These are phyloP conservation scores for Hypocrella siamensis DNA, from an alignment of 2,329 filamentous ascomycete genomes.

Conservation along the genomic window DNA sequence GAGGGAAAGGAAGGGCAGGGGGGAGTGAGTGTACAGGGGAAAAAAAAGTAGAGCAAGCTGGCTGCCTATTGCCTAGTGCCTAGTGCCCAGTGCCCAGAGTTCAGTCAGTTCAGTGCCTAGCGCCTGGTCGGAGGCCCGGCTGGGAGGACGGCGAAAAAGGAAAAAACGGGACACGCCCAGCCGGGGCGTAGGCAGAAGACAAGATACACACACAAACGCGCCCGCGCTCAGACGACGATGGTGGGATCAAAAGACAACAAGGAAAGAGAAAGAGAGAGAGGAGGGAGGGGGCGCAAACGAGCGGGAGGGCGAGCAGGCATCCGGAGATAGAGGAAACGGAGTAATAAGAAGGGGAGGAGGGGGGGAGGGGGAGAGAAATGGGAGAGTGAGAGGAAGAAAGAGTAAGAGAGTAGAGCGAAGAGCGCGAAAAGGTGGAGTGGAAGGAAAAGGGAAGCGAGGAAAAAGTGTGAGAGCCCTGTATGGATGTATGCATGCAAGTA, in stretches of 20 bases:
- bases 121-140: background rate
- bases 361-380: conserved; percentile 1
- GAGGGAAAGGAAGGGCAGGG: too few relatives aligned
- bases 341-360: conserved; percentile 6
- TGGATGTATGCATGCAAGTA: background rate
- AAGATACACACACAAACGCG: background rate
- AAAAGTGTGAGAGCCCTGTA: background rate
- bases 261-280: background rate
- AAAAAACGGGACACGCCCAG: background rate
- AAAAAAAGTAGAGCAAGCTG: too few relatives aligned
- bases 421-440: background rate
- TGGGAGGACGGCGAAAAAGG: too few relatives aligned
- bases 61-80: too few relatives aligned
- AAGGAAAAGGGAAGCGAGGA: background rate
- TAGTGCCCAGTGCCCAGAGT: too few relatives aligned
- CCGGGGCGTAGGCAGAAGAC: background rate
- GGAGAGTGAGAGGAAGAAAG: background rate
- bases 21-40: background rate
- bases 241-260: too few relatives aligned
- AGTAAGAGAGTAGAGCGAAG: background rate
- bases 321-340: background rate
- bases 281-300: background rate
- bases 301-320: background rate
- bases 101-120: too few relatives aligned
- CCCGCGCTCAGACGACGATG: background rate